Percentiles rank a stretch among this genome's conserved stretches.
Conservation (phyloP, 495 filamentous ascomycete genomes). For the Penicillium diatomitis region DNA sequence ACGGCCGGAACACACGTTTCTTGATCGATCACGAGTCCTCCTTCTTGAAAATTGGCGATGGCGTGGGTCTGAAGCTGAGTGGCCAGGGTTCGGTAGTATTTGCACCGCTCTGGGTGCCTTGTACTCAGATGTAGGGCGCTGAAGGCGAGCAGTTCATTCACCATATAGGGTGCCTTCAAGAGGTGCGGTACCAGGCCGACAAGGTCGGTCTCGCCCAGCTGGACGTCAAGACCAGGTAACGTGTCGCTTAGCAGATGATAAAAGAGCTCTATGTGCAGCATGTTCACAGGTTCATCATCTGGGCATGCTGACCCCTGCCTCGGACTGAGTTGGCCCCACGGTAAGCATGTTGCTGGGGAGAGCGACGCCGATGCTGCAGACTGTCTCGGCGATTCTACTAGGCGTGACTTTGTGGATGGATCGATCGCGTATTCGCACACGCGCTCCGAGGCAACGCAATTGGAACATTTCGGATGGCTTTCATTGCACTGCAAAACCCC, state of each 20-base stretch:
- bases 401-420: background rate
- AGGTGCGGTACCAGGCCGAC: too few relatives aligned
- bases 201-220: conserved; percentile 8
- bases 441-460: conserved; percentile 24
- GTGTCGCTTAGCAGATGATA: conserved; percentile 13
- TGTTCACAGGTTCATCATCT: conserved; percentile 18
- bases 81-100: conserved; percentile 4
- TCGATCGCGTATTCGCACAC: background rate
- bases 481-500: conserved; percentile 26
- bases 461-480: conserved; percentile 22
- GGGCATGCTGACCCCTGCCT: background rate
- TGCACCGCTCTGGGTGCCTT: background rate
- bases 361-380: background rate
- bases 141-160: conserved; percentile 9
- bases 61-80: conserved; percentile 9
- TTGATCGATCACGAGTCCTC: background rate
- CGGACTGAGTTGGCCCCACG: background rate
- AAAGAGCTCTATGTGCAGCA: conserved; percentile 24
- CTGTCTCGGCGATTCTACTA: background rate
- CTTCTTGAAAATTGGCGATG: conserved; percentile 2
- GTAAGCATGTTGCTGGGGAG: conserved; percentile 4
- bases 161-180: conserved; percentile 6
- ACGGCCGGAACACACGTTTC: conserved; percentile 36
- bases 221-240: background rate
- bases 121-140: conserved; percentile 12